These are phyloP conservation scores for Podila verticillata DNA, from an alignment of 192 early-diverging fungal genomes.

Conservation along the genomic window DNA sequence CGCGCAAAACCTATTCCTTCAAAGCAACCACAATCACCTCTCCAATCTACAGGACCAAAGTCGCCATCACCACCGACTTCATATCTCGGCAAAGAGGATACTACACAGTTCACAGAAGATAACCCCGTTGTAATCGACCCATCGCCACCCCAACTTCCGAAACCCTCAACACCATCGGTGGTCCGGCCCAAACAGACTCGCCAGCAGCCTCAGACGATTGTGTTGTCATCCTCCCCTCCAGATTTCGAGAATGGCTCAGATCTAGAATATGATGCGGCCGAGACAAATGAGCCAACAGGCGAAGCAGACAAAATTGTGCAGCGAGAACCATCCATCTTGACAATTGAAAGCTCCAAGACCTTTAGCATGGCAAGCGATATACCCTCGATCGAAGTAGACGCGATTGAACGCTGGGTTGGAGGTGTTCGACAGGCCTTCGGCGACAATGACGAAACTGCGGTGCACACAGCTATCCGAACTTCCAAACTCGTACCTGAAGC, in stretches of 20 bases:
- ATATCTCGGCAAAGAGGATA: not conserved
- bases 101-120: not conserved
- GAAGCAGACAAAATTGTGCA: not conserved
- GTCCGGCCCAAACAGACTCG: no score
- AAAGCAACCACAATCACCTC: not conserved
- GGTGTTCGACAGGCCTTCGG: not conserved
- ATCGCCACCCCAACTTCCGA: not conserved
- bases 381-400: conserved; percentile 5
- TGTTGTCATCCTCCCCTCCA: no score
- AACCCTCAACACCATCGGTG: no score
- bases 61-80: not conserved
- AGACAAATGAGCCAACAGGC: not conserved
- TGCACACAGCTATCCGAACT: no score
- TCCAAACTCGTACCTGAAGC: no score
- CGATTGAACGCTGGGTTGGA: conserved; percentile 7
- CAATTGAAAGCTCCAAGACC: conserved; percentile 1
- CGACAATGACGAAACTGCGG: not conserved
- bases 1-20: not conserved
- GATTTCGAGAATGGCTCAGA: not conserved
- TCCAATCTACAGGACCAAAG: not conserved
- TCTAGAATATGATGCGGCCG: not conserved
- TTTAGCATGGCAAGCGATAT: not conserved
- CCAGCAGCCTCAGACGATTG: no score
- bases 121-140: not conserved
- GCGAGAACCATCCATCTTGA: not conserved